Evolutionary conservation across 352 stramenopile genomes (phyloP), one percentile per base, ranked within the genome.

Genomic region (Globisporangium acanthophoron): DNA sequence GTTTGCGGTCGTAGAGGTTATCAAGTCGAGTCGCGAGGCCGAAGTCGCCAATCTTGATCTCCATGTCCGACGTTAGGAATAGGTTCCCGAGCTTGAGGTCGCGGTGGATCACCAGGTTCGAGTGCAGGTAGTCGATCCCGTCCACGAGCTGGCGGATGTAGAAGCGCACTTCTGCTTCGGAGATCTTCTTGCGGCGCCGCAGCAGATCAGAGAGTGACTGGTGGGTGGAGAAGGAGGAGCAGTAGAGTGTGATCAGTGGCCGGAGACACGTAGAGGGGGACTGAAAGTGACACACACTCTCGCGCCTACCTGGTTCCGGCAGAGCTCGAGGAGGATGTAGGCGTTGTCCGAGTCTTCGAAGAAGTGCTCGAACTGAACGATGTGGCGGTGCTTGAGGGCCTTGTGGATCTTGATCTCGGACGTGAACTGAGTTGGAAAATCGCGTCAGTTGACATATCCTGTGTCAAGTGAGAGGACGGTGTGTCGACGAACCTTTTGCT

Each of bases 401-500:
- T 97, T 90, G 83, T 99, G 97, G 66, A 99, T 99, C 72, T 98
- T 98, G 73, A 99, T 99, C 69, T 99, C 97, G 18, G 92, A 97
- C 41, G 83, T 90, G 71, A 95, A 92, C 81, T 91, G 69, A 3
- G 53, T 11, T 18, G 7, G 9, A 24, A 18, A 2, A 29, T 49
- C 16, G 7, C 40, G 40, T 45, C 20, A 49, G 44, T 49, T 24
- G 24, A 49, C n/a, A 31, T 49, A 43, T 43, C 37, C 13, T 18
- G 3, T 5, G 16, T n/a, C 24, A 27, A 27, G n/a, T 3, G 21
- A 7, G 5, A 16, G 2, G 13, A 21, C 15, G 3, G 18, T 49
- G 6, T 15, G 18, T 27, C 15, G 15, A 35, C 46, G 4, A 62
- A 99, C 94, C 85, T 99, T 99, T 70, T 97, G 85, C 67, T 93